Evolutionary conservation across 768 basidiomycete species (phyloP).

Genomic region (Mycena kentingensis): DNA sequence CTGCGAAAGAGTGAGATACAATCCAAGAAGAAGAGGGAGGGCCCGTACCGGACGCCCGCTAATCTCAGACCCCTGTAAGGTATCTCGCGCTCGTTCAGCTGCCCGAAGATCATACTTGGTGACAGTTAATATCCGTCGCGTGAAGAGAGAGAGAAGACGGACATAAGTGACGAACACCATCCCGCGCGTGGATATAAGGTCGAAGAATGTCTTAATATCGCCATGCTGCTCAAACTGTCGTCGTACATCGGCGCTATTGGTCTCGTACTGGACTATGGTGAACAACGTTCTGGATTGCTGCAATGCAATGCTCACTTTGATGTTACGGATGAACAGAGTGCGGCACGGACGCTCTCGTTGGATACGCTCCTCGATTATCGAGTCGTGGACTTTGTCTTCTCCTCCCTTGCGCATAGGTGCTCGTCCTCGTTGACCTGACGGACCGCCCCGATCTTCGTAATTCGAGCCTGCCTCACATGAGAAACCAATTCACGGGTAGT

Average conservation of each 20-base stretch:
- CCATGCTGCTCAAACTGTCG: constrained; percentile 89
- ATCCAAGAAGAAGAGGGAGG: constrained; percentile 4
- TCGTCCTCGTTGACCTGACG: no score
- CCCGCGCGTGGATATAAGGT: constrained; percentile 91
- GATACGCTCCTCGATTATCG: constrained; percentile 91
- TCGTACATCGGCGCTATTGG: constrained; percentile 81
- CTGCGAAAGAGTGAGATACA: constrained; percentile 42
- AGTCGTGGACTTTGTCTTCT: constrained; percentile 89
- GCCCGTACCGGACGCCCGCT: constrained; percentile 82
- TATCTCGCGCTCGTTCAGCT: constrained; percentile 89
- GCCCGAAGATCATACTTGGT: constrained; percentile 91
- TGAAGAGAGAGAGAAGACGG: constrained; percentile 40
- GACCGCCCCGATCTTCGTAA: constrained; percentile 61
- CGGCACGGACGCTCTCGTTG: constrained; percentile 93
- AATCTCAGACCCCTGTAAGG: constrained; percentile 86
- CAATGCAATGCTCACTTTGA: constrained; percentile 74
- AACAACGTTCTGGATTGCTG: background rate
- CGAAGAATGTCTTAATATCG: constrained; percentile 96
- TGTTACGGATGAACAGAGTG: constrained; percentile 95
- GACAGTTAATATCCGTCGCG: constrained; percentile 19
- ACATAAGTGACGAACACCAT: constrained; percentile 99
- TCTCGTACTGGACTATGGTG: constrained; percentile 69
- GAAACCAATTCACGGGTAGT: constrained; percentile 42
- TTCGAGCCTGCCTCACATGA: constrained; percentile 52
- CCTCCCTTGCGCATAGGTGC: constrained; percentile 69